A percentile compares a stretch with the other conserved stretches of the same genome.
These are phyloP conservation scores for Brassica incana DNA, from an alignment of 345 rosid genomes.

Conservation along the genomic window DNA sequence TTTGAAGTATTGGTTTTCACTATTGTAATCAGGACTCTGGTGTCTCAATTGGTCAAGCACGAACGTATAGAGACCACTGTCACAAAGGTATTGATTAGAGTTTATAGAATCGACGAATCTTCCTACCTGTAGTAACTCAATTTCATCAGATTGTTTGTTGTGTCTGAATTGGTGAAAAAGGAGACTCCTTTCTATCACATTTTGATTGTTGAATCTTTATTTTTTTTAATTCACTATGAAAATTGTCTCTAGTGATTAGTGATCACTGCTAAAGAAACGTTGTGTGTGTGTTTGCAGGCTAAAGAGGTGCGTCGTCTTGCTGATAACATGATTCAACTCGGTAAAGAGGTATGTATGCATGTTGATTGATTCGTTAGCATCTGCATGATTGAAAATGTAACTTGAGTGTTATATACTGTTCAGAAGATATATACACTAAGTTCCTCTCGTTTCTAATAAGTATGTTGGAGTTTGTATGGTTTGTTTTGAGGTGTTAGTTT, in stretches of 20 bases:
- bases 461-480: too few species aligned
- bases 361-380: neutral
- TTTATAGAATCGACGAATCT: constrained; percentile 24
- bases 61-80: constrained; percentile 94
- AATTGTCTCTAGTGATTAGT: neutral
- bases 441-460: too few species aligned
- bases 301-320: constrained; percentile 86
- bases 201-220: neutral
- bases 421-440: too few species aligned
- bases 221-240: neutral
- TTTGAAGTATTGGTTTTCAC: neutral
- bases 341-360: constrained; percentile 63
- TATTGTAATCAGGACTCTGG: constrained; percentile 66
- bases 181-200: neutral
- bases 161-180: neutral
- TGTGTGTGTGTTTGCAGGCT: constrained; percentile 53
- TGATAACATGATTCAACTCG: constrained; percentile 89
- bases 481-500: too few species aligned
- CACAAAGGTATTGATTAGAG: constrained; percentile 56
- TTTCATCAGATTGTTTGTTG: constrained; percentile 13
- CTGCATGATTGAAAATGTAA: neutral
- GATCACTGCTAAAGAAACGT: neutral
- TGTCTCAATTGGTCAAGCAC: constrained; percentile 87
- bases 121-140: constrained; percentile 26
- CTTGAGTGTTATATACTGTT: neutral